Percentiles rank a stretch among this genome's conserved stretches.
These are phyloP conservation scores for Triticum timopheevii DNA, from an alignment of 176 grass and related monocot species.

Conservation along the genomic window DNA sequence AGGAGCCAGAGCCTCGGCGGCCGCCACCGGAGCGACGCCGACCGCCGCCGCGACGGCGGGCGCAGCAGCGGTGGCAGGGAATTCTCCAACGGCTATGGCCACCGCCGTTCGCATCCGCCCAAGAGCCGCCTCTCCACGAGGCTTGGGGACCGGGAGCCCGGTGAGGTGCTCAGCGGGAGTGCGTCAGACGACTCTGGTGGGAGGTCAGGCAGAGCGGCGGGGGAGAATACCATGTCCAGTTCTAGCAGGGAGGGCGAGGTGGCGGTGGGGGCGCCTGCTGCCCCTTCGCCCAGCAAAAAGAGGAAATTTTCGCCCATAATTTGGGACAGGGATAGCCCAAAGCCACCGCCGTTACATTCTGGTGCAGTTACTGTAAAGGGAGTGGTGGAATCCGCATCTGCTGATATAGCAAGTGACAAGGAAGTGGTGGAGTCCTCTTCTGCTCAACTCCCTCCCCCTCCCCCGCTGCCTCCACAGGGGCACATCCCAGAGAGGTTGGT, in stretches of 20 bases:
- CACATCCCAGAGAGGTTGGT: constrained; percentile 20
- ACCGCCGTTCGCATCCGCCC: constrained; percentile 39
- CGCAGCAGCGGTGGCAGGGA: constrained; percentile 41
- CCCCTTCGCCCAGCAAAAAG: constrained; percentile 50
- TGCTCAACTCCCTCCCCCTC: constrained; percentile 56
- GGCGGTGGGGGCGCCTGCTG: background rate
- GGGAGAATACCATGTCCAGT: constrained; percentile 39
- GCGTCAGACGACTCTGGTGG: constrained; percentile 64
- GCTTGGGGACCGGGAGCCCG: constrained; percentile 62
- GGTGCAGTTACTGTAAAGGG: constrained; percentile 26
- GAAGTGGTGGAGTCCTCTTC: constrained; percentile 3
- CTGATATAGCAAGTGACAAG: constrained; percentile 27
- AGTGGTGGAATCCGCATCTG: background rate
- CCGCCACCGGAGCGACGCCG: constrained; percentile 27
- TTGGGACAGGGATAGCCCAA: constrained; percentile 78
- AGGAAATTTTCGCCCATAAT: constrained; percentile 95
- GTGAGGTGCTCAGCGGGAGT: constrained; percentile 74
- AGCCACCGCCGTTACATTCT: constrained; percentile 13
- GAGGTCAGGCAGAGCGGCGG: constrained; percentile 26
- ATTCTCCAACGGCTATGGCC: constrained; percentile 39
- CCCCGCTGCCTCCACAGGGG: constrained; percentile 33
- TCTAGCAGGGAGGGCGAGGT: constrained; percentile 35
- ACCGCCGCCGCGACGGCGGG: constrained; percentile 32
- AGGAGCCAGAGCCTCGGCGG: constrained; percentile 15
- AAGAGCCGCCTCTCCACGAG: constrained; percentile 42